phyloP scores from a whole-genome alignment of 2,329 filamentous ascomycete genomes.

The Tolypocladium endophyticum region DNA sequence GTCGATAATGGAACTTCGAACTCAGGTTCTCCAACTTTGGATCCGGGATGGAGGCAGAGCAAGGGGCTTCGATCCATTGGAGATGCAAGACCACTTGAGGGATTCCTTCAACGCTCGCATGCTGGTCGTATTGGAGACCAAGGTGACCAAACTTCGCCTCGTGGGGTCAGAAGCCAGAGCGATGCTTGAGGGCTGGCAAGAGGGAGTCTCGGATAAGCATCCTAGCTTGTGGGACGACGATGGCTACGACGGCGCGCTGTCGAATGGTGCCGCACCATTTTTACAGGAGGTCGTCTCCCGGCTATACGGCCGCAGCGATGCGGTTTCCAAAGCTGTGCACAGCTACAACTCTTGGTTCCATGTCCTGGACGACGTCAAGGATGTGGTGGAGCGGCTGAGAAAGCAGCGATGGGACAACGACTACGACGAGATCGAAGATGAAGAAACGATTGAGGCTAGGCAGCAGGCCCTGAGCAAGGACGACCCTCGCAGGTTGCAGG shows the following conservation, averaged over 20 bases:
- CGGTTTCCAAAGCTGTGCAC: constrained; percentile 50
- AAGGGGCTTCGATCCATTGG: constrained; percentile 55
- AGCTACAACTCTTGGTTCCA: constrained; percentile 63
- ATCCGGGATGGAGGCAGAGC: constrained; percentile 56
- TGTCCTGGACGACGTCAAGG: constrained; percentile 57
- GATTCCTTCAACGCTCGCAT: constrained; percentile 59
- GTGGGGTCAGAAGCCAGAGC: constrained; percentile 55
- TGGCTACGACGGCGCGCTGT: constrained; percentile 54
- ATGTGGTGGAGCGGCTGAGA: constrained; percentile 53
- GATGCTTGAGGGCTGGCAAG: constrained; percentile 50
- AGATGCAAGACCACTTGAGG: constrained; percentile 59
- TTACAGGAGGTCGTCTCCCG: constrained; percentile 58
- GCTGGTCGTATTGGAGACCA: constrained; percentile 48
- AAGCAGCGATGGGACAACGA: constrained; percentile 68
- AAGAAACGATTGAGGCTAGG: constrained; percentile 55
- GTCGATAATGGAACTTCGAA: constrained; percentile 58
- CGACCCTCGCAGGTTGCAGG: constrained; percentile 54
- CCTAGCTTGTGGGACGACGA: constrained; percentile 57
- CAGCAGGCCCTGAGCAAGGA: constrained; percentile 61
- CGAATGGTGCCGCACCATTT: constrained; percentile 55
- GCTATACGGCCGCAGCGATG: constrained; percentile 60
- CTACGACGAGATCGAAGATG: constrained; percentile 62
- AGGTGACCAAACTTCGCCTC: constrained; percentile 52
- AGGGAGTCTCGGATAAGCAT: constrained; percentile 37
- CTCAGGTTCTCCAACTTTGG: constrained; percentile 63